A percentile compares a stretch with the other conserved stretches of the same genome.
phyloP scores from a whole-genome alignment of 2,329 filamentous ascomycete genomes.

The Didymella glomerata region DNA sequence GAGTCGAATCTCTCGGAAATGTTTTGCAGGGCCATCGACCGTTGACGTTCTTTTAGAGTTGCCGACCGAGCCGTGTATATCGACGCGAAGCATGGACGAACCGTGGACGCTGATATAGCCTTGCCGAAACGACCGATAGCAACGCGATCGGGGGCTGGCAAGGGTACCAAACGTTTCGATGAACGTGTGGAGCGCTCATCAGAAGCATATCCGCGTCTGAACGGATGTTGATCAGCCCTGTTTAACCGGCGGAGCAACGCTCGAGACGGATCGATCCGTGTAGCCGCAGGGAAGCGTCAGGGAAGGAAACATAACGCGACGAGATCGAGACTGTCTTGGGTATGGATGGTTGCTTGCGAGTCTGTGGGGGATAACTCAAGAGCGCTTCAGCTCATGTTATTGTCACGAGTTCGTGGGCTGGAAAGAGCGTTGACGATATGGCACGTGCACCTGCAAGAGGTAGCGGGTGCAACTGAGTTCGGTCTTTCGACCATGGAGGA shows the following conservation, averaged over 20 bases:
- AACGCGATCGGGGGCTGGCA: not conserved
- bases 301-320: not conserved
- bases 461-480: not conserved
- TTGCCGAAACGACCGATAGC: constrained; percentile 7
- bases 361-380: not conserved
- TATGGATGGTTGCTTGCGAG: not conserved
- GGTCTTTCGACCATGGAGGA: too few relatives aligned
- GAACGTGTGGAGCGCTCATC: constrained; percentile 4
- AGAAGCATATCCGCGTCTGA: not conserved
- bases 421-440: not conserved
- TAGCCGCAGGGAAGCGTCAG: not conserved
- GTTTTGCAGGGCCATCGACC: not conserved
- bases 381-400: not conserved
- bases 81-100: constrained; percentile 8
- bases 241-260: not conserved
- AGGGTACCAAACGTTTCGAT: not conserved
- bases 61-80: constrained; percentile 15
- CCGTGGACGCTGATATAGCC: constrained; percentile 1
- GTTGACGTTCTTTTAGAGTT: constrained; percentile 22
- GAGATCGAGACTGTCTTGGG: too few relatives aligned
- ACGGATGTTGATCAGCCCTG: not conserved
- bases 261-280: not conserved
- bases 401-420: not conserved
- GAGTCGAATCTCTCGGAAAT: not conserved
- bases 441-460: not conserved